Conservation (phyloP, 1,284 basidiomycete genomes). For the Cutaneotrichosporon dermatis region DNA sequence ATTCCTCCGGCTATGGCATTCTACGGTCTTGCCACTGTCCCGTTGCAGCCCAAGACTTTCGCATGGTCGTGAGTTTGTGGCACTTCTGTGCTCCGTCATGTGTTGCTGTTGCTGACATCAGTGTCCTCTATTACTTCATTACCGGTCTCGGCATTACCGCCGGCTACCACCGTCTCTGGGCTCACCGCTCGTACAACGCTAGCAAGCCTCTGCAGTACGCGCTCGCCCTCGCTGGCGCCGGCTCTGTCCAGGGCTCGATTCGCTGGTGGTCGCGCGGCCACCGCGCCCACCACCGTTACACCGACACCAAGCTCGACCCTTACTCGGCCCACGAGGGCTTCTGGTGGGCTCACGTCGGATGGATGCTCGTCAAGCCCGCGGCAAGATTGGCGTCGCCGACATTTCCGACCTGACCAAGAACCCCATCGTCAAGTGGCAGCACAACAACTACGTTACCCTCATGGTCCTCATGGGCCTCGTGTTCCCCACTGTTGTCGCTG, state of each 20-base stretch:
- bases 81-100: background rate
- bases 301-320: slow-evolving; percentile 90
- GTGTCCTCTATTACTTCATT: slow-evolving; percentile 73
- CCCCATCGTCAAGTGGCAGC: slow-evolving; percentile 79
- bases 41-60: slow-evolving; percentile 63
- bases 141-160: slow-evolving; percentile 67
- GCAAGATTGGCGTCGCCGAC: slow-evolving; percentile 81
- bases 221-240: slow-evolving; percentile 72
- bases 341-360: slow-evolving; percentile 74
- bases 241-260: slow-evolving; percentile 84
- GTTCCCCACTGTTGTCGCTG: slow-evolving; percentile 73
- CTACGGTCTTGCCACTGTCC: slow-evolving; percentile 61
- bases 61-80: slow-evolving; percentile 55
- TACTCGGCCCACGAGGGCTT: slow-evolving; percentile 83
- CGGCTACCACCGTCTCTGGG: slow-evolving; percentile 90
- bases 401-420: slow-evolving; percentile 76
- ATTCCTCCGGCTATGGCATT: slow-evolving; percentile 67
- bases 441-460: slow-evolving; percentile 66
- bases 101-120: slow-evolving; percentile 16
- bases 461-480: slow-evolving; percentile 68
- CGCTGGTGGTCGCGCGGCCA: slow-evolving; percentile 94
- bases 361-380: slow-evolving; percentile 90
- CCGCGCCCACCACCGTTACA: slow-evolving; percentile 89
- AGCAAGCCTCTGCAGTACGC: slow-evolving; percentile 70
- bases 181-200: slow-evolving; percentile 89